Evolutionary conservation across 768 basidiomycete genomes (phyloP), one percentile per base, ranked within the genome.

Genomic region (Suillus hirtellus): DNA sequence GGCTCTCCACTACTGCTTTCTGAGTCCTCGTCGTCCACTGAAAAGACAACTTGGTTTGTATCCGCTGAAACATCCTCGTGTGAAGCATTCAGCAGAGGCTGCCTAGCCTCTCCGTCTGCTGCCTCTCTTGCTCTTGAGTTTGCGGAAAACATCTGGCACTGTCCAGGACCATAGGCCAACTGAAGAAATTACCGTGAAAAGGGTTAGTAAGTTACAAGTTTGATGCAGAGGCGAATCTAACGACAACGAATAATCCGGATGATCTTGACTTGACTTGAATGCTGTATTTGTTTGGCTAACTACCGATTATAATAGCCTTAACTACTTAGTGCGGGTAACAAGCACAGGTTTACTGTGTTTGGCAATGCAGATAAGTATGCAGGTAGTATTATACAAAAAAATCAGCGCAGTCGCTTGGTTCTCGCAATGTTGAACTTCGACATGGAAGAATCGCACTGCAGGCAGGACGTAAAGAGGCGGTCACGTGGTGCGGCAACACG

Each of bases 11-110:
- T 60, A 4, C 72, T 68, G 21, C 70, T 31, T 75, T 81, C 81
- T 27, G 82, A 81, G 64, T 85, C 85, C n/a, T 81, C 81, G 62
- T 84, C 83, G 53, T 84, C 83, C n/a, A 82, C 77, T 24, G 80
- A 73, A 74, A 92, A 89, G 56, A 90, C 71, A 27, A 84, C 74
- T 44, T 78, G 63, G 60, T 64, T 5, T 50, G 40, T 52, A 60
- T 74, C 70, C 27, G 71, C 73, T n/a, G 74, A 67, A 56, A 79
- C 66, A 67, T 80, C 75, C 37, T 31, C 31, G 31, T 31, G 31
- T 31, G 31, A 31, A 63, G 68, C 71, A 47, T 76, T 75, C 43
- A 92, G 84, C 42, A 92, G 77, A 7, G 90, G 90, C 68, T 85
- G 82, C 47, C 77, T 77, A 59, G 79, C 82, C 66, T 87, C 87